These are phyloP conservation scores for Lentinula novae-zelandiae DNA, from an alignment of 1,284 basidiomycete species.

Conservation along the genomic window DNA sequence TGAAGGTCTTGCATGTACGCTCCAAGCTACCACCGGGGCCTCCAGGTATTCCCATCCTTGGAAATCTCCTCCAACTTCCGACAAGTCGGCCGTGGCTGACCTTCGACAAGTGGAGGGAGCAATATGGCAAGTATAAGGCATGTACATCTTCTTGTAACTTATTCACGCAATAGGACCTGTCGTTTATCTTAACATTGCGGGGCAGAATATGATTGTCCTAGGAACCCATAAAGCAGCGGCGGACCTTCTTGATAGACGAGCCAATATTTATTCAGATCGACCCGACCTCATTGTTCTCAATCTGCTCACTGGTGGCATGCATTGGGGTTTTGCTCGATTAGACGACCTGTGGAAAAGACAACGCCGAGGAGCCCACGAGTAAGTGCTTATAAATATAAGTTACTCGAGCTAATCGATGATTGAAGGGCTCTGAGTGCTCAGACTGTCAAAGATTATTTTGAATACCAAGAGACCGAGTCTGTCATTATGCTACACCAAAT, in stretches of 20 bases:
- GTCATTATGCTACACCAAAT: conserved; percentile 10
- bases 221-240: conserved; percentile 1
- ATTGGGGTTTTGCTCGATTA: conserved; percentile 14
- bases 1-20: not conserved
- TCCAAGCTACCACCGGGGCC: not conserved
- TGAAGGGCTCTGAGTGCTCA: conserved; percentile 12
- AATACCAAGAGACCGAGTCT: conserved; percentile 13
- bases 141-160: not conserved
- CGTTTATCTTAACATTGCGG: not conserved
- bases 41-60: not conserved
- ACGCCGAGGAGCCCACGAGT: conserved; percentile 16
- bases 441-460: conserved; percentile 6
- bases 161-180: not conserved
- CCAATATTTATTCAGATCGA: conserved; percentile 5
- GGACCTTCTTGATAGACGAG: conserved; percentile 11
- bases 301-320: conserved; percentile 16
- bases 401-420: not conserved
- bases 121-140: not conserved
- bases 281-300: conserved; percentile 16
- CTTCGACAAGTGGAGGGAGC: not conserved
- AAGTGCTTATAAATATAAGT: not conserved
- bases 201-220: conserved; percentile 5
- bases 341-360: conserved; percentile 17
- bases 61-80: conserved; percentile 1
- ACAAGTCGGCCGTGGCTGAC: not conserved